These are phyloP conservation scores for Calonectria fujianensis DNA, from an alignment of 2,329 filamentous ascomycete species.

Conservation along the genomic window DNA sequence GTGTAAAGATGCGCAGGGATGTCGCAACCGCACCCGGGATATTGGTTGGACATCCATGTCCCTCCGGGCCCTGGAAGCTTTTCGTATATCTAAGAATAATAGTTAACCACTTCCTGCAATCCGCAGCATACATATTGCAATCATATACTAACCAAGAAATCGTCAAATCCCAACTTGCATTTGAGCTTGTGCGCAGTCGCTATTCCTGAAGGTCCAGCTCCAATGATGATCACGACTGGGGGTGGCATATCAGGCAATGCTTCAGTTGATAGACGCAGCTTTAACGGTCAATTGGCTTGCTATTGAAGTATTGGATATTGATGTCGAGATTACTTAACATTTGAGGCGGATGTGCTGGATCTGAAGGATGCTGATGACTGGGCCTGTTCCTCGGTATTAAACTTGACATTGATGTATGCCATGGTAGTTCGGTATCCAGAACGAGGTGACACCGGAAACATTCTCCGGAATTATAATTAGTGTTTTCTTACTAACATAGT, in stretches of 20 bases:
- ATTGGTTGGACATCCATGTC: conserved; percentile 47
- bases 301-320: not conserved
- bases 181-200: conserved; percentile 26
- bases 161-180: conserved; percentile 15
- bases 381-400: not conserved
- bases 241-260: not conserved
- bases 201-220: conserved; percentile 23
- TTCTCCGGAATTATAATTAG: not conserved
- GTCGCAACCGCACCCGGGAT: conserved; percentile 48
- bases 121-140: not conserved
- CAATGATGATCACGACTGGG: conserved; percentile 14
- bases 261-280: not conserved
- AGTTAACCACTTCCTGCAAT: not conserved
- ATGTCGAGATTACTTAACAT: not conserved
- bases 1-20: conserved; percentile 60
- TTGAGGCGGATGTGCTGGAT: not conserved
- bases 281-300: not conserved
- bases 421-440: not conserved
- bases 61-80: conserved; percentile 45
- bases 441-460: not conserved
- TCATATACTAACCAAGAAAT: conserved; percentile 2
- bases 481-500: not conserved
- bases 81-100: conserved; percentile 40
- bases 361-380: not conserved
- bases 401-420: not conserved